Conservation (phyloP, 2,329 filamentous ascomycete species). For the Cercospora sp. region DNA sequence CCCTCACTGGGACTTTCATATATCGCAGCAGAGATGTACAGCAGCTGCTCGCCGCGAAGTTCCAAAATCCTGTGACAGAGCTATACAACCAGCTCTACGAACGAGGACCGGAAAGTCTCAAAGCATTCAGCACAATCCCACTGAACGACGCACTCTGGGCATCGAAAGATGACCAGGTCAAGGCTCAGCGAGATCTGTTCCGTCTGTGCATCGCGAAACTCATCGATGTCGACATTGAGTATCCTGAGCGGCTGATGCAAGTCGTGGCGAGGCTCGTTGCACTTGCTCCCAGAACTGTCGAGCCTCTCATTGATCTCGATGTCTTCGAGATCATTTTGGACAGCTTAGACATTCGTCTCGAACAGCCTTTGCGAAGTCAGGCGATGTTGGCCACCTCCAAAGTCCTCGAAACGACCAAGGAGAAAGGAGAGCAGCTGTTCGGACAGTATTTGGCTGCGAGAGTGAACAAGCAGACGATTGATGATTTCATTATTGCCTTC, state of each 20-base stretch:
- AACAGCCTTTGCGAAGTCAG: conserved; percentile 72
- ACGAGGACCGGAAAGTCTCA: conserved; percentile 49
- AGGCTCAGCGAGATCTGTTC: conserved; percentile 59
- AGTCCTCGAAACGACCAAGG: conserved; percentile 74
- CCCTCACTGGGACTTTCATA: conserved; percentile 41
- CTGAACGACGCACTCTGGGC: conserved; percentile 47
- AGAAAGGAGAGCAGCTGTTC: conserved; percentile 65
- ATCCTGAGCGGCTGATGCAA: conserved; percentile 61
- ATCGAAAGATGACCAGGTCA: conserved; percentile 46
- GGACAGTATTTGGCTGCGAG: conserved; percentile 72
- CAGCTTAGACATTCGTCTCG: conserved; percentile 80
- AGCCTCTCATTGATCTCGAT: conserved; percentile 70
- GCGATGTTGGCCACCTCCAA: conserved; percentile 80
- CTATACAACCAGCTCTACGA: conserved; percentile 48
- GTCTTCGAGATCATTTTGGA: conserved; percentile 82
- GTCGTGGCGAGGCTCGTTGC: conserved; percentile 60
- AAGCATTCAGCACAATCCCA: conserved; percentile 45
- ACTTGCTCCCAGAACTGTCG: conserved; percentile 55
- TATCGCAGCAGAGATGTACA: conserved; percentile 39
- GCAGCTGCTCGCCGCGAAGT: conserved; percentile 41
- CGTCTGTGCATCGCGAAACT: conserved; percentile 80
- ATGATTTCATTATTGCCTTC: conserved; percentile 88
- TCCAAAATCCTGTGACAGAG: conserved; percentile 44
- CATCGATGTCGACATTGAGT: conserved; percentile 84
- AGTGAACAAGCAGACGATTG: conserved; percentile 72